Conservation (phyloP, 2,329 filamentous ascomycete species). For the Microdochium nivale region DNA sequence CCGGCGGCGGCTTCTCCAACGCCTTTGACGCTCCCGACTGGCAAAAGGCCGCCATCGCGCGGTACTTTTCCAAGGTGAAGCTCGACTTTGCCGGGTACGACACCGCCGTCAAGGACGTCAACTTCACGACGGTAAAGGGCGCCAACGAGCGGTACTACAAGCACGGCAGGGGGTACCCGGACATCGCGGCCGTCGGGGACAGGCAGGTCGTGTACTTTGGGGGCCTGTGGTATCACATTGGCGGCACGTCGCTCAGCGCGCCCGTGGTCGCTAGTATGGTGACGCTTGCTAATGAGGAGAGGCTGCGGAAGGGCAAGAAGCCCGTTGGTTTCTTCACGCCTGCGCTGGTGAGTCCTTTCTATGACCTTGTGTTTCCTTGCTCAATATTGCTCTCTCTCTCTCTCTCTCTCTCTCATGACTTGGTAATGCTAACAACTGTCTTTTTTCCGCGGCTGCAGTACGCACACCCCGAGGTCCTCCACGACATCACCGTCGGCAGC, state of each 20-base stretch:
- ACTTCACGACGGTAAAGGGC: conserved; percentile 20
- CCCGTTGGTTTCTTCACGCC: conserved; percentile 44
- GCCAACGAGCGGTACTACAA: conserved; percentile 33
- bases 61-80: conserved; percentile 14
- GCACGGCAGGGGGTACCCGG: conserved; percentile 37
- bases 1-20: conserved; percentile 25
- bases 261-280: conserved; percentile 39
- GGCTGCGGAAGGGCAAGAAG: conserved; percentile 32
- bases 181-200: conserved; percentile 35
- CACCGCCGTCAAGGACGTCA: conserved; percentile 23
- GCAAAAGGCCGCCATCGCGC: conserved; percentile 15
- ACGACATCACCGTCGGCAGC: conserved; percentile 27
- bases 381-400: too few species aligned
- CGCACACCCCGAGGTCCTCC: conserved; percentile 28
- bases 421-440: too few species aligned
- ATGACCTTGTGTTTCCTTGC: too few species aligned
- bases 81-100: conserved; percentile 21
- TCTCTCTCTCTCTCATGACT: too few species aligned
- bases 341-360: too few species aligned
- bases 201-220: conserved; percentile 22
- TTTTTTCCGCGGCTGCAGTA: too few species aligned
- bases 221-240: conserved; percentile 25
- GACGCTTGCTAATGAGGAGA: conserved; percentile 41
- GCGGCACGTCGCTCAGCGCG: conserved; percentile 40
- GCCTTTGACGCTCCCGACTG: conserved; percentile 19